These are phyloP conservation scores for Zanthoxylum bungeanum DNA, from an alignment of 345 rosid genomes.

Conservation along the genomic window DNA sequence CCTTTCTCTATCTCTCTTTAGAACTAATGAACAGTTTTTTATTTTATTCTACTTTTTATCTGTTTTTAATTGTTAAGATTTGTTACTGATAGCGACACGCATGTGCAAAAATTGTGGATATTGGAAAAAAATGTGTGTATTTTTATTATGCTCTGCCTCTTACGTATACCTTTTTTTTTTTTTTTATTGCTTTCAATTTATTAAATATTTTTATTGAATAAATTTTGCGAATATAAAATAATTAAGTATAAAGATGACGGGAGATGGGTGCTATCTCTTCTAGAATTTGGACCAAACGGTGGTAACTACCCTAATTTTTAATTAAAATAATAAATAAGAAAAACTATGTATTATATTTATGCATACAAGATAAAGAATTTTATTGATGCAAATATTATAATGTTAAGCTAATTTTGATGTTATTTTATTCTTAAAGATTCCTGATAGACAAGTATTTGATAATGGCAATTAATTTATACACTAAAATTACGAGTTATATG, in stretches of 20 bases:
- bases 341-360: not conserved
- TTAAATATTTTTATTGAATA: not conserved
- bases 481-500: not conserved
- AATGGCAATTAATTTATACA: not conserved
- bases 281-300: conserved; percentile 1
- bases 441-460: not conserved
- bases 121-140: not conserved
- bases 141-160: not conserved
- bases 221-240: conserved; percentile 9
- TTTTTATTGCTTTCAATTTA: not conserved
- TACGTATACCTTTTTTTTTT: not conserved
- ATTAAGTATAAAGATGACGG: not conserved
- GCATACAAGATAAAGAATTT: not conserved
- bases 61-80: conserved; percentile 9
- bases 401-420: not conserved
- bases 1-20: not conserved
- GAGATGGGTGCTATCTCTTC: too few relatives aligned
- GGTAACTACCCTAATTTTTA: conserved; percentile 8
- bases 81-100: conserved; percentile 38
- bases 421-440: not conserved
- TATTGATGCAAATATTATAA: not conserved
- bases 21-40: not conserved
- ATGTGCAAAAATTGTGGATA: conserved; percentile 30
- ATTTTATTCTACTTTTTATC: not conserved
- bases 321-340: not conserved